phyloP scores from a whole-genome alignment of 805 yeast species.

The Ascoidea rubescens region DNA sequence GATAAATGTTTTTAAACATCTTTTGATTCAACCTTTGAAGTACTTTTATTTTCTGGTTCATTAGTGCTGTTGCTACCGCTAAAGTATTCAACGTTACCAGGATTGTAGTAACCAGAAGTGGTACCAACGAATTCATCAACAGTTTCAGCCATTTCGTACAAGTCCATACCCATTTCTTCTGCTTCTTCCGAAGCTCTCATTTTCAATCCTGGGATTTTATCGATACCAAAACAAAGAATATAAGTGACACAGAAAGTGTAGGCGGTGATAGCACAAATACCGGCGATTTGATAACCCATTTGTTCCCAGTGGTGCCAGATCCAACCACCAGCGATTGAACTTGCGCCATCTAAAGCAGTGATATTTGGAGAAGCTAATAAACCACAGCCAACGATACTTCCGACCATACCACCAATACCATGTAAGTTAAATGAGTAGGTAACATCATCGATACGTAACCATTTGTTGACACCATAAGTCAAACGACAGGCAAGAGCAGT shows the following conservation, averaged over 20 bases:
- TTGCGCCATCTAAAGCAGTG: constrained; percentile 78
- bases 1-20: not conserved
- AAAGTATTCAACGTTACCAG: not conserved
- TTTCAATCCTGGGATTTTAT: constrained; percentile 44
- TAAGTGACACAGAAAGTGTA: constrained; percentile 70
- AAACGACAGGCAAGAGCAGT: constrained; percentile 82
- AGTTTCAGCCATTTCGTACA: constrained; percentile 94
- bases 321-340: constrained; percentile 88
- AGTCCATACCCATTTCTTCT: constrained; percentile 86
- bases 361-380: constrained; percentile 80
- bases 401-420: constrained; percentile 91
- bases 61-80: not conserved
- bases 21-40: not conserved
- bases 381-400: constrained; percentile 69
- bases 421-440: constrained; percentile 97
- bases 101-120: not conserved
- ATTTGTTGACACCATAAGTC: constrained; percentile 74
- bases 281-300: constrained; percentile 80
- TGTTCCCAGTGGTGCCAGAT: constrained; percentile 82
- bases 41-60: not conserved
- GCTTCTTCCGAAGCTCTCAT: constrained; percentile 74
- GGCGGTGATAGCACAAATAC: constrained; percentile 59
- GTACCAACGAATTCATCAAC: constrained; percentile 89
- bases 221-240: constrained; percentile 45
- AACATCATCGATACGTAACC: constrained; percentile 78